phyloP scores from a whole-genome alignment of 495 filamentous ascomycete genomes.

The Cetradonia linearis region DNA sequence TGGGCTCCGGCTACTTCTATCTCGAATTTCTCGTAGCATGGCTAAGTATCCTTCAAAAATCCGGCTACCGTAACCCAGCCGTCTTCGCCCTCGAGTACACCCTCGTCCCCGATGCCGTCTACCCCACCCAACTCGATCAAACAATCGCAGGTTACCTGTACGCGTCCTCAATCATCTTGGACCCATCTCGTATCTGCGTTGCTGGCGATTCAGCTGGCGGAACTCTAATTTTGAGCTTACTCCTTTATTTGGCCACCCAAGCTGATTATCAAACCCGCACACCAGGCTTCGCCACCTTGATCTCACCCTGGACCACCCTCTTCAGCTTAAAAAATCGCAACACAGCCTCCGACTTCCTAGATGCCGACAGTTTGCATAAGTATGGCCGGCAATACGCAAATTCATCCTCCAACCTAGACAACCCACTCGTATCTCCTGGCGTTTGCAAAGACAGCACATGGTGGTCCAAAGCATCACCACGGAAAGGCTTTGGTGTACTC shows the following conservation, averaged over 20 bases:
- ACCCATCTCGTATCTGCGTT: slow-evolving; percentile 50
- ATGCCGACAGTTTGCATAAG: slow-evolving; percentile 39
- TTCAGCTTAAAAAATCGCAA: slow-evolving; percentile 29
- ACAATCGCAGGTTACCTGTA: slow-evolving; percentile 55
- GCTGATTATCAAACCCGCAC: slow-evolving; percentile 27
- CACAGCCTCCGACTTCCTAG: slow-evolving; percentile 42
- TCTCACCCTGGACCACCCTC: slow-evolving; percentile 36
- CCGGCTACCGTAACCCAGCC: slow-evolving; percentile 59
- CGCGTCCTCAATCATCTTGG: slow-evolving; percentile 42
- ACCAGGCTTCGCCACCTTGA: slow-evolving; percentile 48
- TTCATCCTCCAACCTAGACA: slow-evolving; percentile 32
- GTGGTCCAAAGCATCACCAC: slow-evolving; percentile 54
- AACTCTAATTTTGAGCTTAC: slow-evolving; percentile 53
- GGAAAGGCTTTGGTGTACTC: slow-evolving; percentile 48
- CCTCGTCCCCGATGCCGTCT: slow-evolving; percentile 60
- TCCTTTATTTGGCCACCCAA: slow-evolving; percentile 47
- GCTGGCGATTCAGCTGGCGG: slow-evolving; percentile 68
- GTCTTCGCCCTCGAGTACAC: slow-evolving; percentile 73
- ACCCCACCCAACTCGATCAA: slow-evolving; percentile 59
- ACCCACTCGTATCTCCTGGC: slow-evolving; percentile 57
- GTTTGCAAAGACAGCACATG: slow-evolving; percentile 48
- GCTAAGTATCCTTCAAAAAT: slow-evolving; percentile 44
- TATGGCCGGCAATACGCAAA: slow-evolving; percentile 60
- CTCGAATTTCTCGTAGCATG: slow-evolving; percentile 66
- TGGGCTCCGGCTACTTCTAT: slow-evolving; percentile 72